Percentiles rank a stretch among this genome's conserved stretches.
These are phyloP conservation scores for Pseudocercospora macadamiae DNA, from an alignment of 2,329 filamentous ascomycete genomes.

Conservation along the genomic window DNA sequence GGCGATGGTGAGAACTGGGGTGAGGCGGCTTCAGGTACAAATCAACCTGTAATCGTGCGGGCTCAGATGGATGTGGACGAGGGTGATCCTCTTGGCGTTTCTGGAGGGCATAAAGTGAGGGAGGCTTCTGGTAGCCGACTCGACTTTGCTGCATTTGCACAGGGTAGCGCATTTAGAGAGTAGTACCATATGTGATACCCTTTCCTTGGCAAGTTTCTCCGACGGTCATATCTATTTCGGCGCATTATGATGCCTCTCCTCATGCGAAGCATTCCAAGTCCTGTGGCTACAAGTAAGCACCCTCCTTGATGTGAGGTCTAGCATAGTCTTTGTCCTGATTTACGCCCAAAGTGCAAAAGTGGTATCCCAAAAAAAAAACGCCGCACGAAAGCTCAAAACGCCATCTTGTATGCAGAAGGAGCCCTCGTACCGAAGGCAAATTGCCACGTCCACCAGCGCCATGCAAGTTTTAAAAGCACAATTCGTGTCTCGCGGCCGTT, in stretches of 20 bases:
- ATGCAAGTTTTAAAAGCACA: neutral
- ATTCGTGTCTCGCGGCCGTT: neutral
- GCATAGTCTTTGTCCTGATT: no score
- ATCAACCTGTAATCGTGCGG: neutral
- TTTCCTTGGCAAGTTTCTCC: neutral
- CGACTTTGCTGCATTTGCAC: constrained; percentile 26
- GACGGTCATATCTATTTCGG: neutral
- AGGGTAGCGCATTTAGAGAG: constrained; percentile 27
- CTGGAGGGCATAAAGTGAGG: constrained; percentile 1
- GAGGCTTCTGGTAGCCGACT: constrained; percentile 10
- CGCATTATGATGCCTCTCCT: neutral
- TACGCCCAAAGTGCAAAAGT: no score
- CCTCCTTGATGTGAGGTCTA: no score
- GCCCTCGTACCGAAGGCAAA: neutral
- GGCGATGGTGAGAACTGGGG: neutral
- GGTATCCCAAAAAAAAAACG: no score
- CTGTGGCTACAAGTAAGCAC: no score
- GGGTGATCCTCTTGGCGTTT: constrained; percentile 20
- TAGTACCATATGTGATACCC: neutral
- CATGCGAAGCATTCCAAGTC: no score
- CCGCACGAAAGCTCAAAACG: neutral
- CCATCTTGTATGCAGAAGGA: neutral
- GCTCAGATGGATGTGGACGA: constrained; percentile 9
- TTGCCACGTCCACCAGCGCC: neutral
- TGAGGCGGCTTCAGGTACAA: neutral